Base-by-base conservation (phyloP, 2,329 filamentous ascomycete genomes). In the Beauveria sp. region DNA sequence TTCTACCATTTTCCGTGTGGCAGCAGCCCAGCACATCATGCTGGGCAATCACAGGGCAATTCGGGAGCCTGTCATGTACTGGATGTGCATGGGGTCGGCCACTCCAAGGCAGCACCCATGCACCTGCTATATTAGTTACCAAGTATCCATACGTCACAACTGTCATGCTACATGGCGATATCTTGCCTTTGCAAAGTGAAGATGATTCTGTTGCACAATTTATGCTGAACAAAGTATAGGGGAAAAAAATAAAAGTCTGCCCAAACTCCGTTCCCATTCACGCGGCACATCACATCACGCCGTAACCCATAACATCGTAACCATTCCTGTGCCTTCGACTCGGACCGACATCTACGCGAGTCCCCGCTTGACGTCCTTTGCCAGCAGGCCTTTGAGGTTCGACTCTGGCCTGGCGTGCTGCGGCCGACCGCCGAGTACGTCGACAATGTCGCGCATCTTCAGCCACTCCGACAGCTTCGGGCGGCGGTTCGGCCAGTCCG, bases 401-500 rank as follows among this genome's bases (percentile, higher is more conserved):
- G 72, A 69, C 70, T 84, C 79, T 1, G 84, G 84, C 66, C 68
- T 68, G 1, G 75, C 72, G 68, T 85, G 82, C 1, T 72, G 64
- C 2, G 87, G 84, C 63, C 91, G 82, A 3, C 92, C 93, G 56
- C 88, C 90, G 38, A 99, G 77, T 40, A 91, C 88, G 73, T 99
- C 90, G 3, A 96, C 93, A 31, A 91, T 85, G 55, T 88, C 81
- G 75, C 91, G 90, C 74, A 96, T 79, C 55, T 80, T 81, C 68
- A 90, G 79, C 95, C 95, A 99, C 79, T 91, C 93, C 67, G 95
- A 90, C 60, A 86, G 77, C 76, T 86, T 90, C 52, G 95, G 93
- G 56, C 95, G 82, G 56, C 95, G 83, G 74, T 96, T 92, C 66
- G 87, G 85, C 95, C 95, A 99, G 77, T 99, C 93, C 4, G 95